Base-by-base conservation (phyloP, 495 filamentous ascomycete genomes). In the Pseudevernia furfuracea region DNA sequence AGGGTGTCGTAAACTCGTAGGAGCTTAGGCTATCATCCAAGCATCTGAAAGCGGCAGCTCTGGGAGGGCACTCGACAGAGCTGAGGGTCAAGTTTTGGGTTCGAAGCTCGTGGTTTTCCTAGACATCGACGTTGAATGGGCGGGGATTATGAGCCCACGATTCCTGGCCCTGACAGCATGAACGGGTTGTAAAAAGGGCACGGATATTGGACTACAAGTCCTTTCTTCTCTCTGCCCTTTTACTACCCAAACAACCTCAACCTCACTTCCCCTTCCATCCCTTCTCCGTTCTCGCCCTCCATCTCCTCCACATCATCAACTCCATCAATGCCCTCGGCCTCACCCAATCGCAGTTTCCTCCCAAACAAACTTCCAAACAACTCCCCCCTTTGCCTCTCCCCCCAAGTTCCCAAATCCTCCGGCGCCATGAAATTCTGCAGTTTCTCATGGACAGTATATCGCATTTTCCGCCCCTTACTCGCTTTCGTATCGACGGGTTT, bases 351-450 rank as follows among this genome's bases (percentile, higher is more conserved):
- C 65, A 90, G 78, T 72, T 86, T 90, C 71, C 88, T 85, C 21
- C 94, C 95, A 61, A 98, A 85, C 71, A 98, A 75, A 39, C 90
- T 89, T 38, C 87, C 87, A 77, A 98, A 97, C 71, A 98, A 86
- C 70, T 96, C 84, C 71, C 91, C 89, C 60, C 90, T 84, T 46
- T 91, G 89, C 60, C 84, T 80, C 60, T 84, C 80, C 58, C 89
- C 88, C 92, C 92, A 96, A 17, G 67, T 72, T 4, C 86, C 81
- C 37, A 89, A 77, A 71, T 96, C 89, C 73, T 96, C 89, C 0
- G 93, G 88, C 37, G 91, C 92, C 92, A 97, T 96, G 72, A 97
- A 97, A 77, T 97, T 97, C 78, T 94, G 89, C 66, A 98, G 74
- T 75, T 96, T 97, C 78, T 97, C 92, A 70, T 97, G 93, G 23